These are phyloP conservation scores for Rhodotorula sp. DNA, from an alignment of 1,284 basidiomycete genomes.

Conservation along the genomic window DNA sequence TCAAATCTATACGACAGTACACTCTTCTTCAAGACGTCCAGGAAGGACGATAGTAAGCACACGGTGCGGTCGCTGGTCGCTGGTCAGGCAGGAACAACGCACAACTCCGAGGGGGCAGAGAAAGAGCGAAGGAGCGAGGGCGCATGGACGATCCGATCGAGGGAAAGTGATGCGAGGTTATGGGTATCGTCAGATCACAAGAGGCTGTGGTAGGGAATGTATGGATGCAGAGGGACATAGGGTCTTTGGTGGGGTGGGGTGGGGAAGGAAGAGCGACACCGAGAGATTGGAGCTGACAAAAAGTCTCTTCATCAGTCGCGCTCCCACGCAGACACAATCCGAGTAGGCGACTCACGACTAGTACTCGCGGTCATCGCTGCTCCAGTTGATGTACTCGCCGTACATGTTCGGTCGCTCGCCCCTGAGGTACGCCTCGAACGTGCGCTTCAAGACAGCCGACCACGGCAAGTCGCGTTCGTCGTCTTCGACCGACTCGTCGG, in stretches of 20 bases:
- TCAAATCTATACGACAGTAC: no score
- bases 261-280: no score
- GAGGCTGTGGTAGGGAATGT: no score
- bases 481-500: constrained; percentile 36
- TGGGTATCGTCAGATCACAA: no score
- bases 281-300: no score
- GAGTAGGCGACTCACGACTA: background rate
- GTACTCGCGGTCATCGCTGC: constrained; percentile 6
- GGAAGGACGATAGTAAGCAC: no score
- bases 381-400: constrained; percentile 38
- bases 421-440: constrained; percentile 82
- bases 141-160: background rate
- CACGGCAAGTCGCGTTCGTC: constrained; percentile 74
- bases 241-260: background rate
- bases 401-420: constrained; percentile 85
- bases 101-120: background rate
- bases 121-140: background rate
- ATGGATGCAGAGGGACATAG: background rate
- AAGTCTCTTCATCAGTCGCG: background rate
- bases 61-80: no score
- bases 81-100: no score
- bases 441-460: constrained; percentile 84
- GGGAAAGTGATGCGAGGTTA: background rate
- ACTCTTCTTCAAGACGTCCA: no score
- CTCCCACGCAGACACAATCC: no score